Percentiles rank a stretch among this genome's conserved stretches.
Evolutionary conservation across 2,329 filamentous ascomycete species (phyloP).

Genomic region (Graphilbum ipis-grandicollis): DNA sequence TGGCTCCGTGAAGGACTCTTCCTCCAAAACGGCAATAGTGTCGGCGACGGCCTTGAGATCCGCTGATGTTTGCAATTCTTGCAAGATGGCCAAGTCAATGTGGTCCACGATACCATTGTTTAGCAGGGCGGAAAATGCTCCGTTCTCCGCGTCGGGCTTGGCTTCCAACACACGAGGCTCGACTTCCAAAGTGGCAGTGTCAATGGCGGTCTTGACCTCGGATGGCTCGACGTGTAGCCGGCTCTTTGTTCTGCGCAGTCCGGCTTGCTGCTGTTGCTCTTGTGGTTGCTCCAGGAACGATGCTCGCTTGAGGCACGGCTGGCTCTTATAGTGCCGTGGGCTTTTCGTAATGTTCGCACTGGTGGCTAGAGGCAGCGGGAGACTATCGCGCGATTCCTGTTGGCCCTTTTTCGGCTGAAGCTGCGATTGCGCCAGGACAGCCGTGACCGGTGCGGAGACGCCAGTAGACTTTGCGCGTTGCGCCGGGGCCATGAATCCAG

Average conservation of each 20-base stretch:
- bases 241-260: constrained; percentile 8
- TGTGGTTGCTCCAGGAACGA: background rate
- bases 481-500: constrained; percentile 6
- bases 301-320: constrained; percentile 28
- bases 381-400: background rate
- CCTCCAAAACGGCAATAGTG: background rate
- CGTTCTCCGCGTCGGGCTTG: background rate
- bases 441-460: background rate
- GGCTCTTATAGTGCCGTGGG: constrained; percentile 33
- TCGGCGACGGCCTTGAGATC: background rate
- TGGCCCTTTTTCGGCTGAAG: background rate
- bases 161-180: background rate
- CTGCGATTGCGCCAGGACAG: background rate
- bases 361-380: background rate
- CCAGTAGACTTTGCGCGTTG: constrained; percentile 4
- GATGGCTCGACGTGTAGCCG: constrained; percentile 6
- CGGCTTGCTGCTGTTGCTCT: constrained; percentile 6
- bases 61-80: constrained; percentile 17
- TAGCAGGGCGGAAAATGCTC: background rate
- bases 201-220: background rate
- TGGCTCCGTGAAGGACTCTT: background rate
- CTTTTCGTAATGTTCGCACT: constrained; percentile 10
- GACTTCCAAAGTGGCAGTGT: constrained; percentile 14
- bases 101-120: too few species aligned
- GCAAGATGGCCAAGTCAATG: constrained; percentile 27